A percentile compares a stretch with the other conserved stretches of the same genome.
These are phyloP conservation scores for Alternaria triticimaculans DNA, from an alignment of 2,329 filamentous ascomycete species.

Conservation along the genomic window DNA sequence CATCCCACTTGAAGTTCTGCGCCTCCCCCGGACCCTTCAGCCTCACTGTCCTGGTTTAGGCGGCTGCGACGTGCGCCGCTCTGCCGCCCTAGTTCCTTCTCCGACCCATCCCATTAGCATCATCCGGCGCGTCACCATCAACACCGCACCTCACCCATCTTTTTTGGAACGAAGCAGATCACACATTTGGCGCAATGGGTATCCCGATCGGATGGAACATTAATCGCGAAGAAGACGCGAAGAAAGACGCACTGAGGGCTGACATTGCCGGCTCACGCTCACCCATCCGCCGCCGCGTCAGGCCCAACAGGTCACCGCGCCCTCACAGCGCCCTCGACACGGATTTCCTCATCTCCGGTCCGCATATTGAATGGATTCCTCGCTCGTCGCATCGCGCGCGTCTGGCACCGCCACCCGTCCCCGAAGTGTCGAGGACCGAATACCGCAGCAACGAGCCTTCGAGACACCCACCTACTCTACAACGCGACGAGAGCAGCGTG, in stretches of 20 bases:
- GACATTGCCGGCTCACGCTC: slow-evolving; percentile 63
- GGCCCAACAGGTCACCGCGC: slow-evolving; percentile 31
- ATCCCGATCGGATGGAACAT: slow-evolving; percentile 57
- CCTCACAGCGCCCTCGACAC: slow-evolving; percentile 24
- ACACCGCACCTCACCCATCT: slow-evolving; percentile 16
- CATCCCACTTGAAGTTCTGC: slow-evolving; percentile 11
- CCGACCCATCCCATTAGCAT: slow-evolving; percentile 18
- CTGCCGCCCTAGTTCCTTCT: slow-evolving; percentile 20
- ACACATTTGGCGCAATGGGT: slow-evolving; percentile 51
- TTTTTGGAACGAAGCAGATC: slow-evolving; percentile 17
- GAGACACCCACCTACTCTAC: slow-evolving; percentile 20
- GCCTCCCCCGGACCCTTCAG: slow-evolving; percentile 23
- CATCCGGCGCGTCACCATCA: slow-evolving; percentile 34
- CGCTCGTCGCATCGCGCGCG: slow-evolving; percentile 30
- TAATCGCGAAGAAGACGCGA: slow-evolving; percentile 57
- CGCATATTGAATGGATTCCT: slow-evolving; percentile 17
- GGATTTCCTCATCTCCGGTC: slow-evolving; percentile 21
- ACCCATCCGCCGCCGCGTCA: slow-evolving; percentile 61
- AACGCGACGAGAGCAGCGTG: slow-evolving; percentile 20
- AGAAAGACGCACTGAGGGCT: slow-evolving; percentile 55
- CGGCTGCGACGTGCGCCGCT: slow-evolving; percentile 14
- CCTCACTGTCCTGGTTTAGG: slow-evolving; percentile 24
- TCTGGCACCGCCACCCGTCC: slow-evolving; percentile 42
- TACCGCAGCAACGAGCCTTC: slow-evolving; percentile 23
- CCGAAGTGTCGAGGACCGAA: slow-evolving; percentile 35